These are phyloP conservation scores for Neurospora terricola DNA, from an alignment of 495 filamentous ascomycete genomes.

Conservation along the genomic window DNA sequence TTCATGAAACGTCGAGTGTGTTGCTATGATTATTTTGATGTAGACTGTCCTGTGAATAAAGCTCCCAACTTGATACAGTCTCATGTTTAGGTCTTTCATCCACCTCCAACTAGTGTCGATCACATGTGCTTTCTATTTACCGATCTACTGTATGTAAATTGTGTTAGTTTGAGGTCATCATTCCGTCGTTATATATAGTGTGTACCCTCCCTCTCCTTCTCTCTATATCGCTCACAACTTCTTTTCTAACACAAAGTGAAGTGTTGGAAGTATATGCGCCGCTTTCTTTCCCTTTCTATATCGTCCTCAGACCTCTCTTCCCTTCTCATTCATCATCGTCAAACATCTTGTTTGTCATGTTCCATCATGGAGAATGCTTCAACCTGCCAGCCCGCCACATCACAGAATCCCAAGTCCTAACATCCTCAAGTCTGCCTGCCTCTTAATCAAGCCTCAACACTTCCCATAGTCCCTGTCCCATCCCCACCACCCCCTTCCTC, in stretches of 20 bases:
- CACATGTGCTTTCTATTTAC: background rate
- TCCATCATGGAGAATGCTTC: background rate
- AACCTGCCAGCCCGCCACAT: background rate
- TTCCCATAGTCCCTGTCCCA: background rate
- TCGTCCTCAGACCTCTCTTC: no score
- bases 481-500: slow-evolving; percentile 16
- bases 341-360: background rate
- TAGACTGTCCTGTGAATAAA: background rate
- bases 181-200: background rate
- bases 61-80: accelerated
- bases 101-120: background rate
- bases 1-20: background rate
- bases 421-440: background rate
- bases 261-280: background rate
- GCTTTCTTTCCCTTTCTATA: background rate
- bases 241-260: background rate
- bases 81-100: background rate
- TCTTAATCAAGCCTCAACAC: background rate
- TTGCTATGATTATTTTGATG: background rate
- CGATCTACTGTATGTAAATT: background rate
- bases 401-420: background rate
- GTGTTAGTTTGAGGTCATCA: background rate
- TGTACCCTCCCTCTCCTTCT: background rate
- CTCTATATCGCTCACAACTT: background rate
- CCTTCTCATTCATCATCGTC: background rate